Conservation (phyloP, 768 basidiomycete species). For the Auriscalpium orientale region DNA sequence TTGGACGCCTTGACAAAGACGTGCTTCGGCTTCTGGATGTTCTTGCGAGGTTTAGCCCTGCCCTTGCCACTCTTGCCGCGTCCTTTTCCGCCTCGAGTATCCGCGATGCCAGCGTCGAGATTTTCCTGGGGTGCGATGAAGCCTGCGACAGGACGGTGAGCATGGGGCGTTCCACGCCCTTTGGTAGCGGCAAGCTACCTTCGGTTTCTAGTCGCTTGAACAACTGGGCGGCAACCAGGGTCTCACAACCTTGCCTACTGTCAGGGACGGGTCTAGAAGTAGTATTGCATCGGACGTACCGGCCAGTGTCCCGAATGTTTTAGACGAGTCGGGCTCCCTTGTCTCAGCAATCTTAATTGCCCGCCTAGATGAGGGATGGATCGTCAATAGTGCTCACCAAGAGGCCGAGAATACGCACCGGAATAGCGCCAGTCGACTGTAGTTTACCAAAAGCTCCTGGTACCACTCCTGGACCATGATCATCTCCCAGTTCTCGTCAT, state of each 20-base stretch:
- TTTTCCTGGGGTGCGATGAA: constrained; percentile 47
- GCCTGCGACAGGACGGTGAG: constrained; percentile 28
- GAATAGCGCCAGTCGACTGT: constrained; percentile 63
- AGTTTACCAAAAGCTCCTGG: constrained; percentile 53
- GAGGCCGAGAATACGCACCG: constrained; percentile 34
- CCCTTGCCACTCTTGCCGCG: constrained; percentile 21
- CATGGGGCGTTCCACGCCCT: background rate
- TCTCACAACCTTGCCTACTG: constrained; percentile 39
- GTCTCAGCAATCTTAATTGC: constrained; percentile 65
- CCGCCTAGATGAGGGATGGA: constrained; percentile 32
- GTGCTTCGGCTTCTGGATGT: constrained; percentile 49
- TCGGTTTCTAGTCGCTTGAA: constrained; percentile 65
- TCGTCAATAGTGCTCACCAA: too few relatives aligned
- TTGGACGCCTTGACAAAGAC: constrained; percentile 45
- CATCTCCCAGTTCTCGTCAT: constrained; percentile 61
- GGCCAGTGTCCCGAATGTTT: constrained; percentile 52
- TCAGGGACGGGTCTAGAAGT: background rate
- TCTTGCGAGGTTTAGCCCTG: constrained; percentile 39
- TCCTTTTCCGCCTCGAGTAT: constrained; percentile 28
- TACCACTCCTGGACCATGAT: constrained; percentile 50
- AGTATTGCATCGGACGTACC: constrained; percentile 33
- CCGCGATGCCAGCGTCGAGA: constrained; percentile 37
- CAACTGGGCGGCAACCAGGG: constrained; percentile 49
- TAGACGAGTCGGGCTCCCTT: constrained; percentile 30
- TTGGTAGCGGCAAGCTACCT: constrained; percentile 33